Evolutionary conservation across 2,329 filamentous ascomycete genomes (phyloP).

Genomic region (Aspergillus aculeatus): DNA sequence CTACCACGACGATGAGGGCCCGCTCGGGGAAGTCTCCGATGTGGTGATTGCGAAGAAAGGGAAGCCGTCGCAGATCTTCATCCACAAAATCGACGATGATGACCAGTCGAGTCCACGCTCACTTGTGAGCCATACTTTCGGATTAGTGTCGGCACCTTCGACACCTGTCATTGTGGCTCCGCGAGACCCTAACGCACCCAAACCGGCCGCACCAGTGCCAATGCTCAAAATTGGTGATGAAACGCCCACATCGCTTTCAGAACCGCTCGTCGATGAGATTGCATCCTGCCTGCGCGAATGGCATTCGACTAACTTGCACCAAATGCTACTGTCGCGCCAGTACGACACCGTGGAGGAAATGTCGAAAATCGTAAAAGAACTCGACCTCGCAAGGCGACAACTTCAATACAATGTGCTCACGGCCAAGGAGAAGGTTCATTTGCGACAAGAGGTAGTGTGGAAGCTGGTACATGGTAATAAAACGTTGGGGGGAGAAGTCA

Average conservation of each 20-base stretch:
- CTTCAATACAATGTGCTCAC: constrained; percentile 94
- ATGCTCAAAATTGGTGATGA: constrained; percentile 98
- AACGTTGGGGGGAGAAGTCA: constrained; percentile 86
- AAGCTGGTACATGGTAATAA: constrained; percentile 93
- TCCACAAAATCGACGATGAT: constrained; percentile 38
- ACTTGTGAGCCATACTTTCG: constrained; percentile 23
- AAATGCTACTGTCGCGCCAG: constrained; percentile 77
- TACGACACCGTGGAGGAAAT: constrained; percentile 80
- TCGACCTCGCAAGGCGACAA: constrained; percentile 83
- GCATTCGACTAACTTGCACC: constrained; percentile 96
- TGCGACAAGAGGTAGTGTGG: constrained; percentile 93
- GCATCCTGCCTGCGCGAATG: constrained; percentile 95
- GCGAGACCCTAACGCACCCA: constrained; percentile 63
- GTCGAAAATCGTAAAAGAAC: constrained; percentile 72
- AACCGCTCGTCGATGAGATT: constrained; percentile 95
- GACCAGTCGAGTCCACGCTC: constrained; percentile 33
- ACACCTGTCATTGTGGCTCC: constrained; percentile 33
- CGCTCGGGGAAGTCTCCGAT: constrained; percentile 31
- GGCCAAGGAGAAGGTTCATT: constrained; percentile 70
- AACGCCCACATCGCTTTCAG: constrained; percentile 81
- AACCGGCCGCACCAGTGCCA: constrained; percentile 87
- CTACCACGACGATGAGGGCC: constrained; percentile 27
- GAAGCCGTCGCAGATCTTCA: constrained; percentile 42
- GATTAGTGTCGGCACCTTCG: constrained; percentile 33
- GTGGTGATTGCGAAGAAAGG: constrained; percentile 39